phyloP scores from a whole-genome alignment of 495 filamentous ascomycete genomes.

The Daldinia loculata region DNA sequence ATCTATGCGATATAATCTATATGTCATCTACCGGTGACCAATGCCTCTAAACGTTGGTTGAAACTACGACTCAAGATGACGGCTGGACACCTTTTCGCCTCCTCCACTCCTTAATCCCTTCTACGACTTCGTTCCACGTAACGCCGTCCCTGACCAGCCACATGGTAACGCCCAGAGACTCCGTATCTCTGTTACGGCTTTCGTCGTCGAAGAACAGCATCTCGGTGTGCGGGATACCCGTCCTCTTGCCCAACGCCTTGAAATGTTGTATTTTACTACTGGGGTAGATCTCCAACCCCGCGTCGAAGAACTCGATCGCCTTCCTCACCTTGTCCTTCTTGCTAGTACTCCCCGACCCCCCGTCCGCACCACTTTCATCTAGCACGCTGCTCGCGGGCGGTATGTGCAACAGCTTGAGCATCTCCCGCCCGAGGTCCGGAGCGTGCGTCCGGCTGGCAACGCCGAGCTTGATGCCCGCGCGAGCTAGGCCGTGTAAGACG shows the following conservation, averaged over 20 bases:
- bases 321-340: constrained; percentile 55
- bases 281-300: constrained; percentile 87
- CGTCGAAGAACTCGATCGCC: constrained; percentile 81
- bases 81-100: constrained; percentile 64
- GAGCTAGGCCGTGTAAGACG: constrained; percentile 70
- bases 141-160: constrained; percentile 82
- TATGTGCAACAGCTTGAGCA: constrained; percentile 78
- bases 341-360: constrained; percentile 12
- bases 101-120: constrained; percentile 83
- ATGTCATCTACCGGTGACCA: background rate
- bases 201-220: constrained; percentile 99
- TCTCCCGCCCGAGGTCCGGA: constrained; percentile 80
- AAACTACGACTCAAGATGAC: background rate
- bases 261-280: constrained; percentile 89
- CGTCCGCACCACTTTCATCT: constrained; percentile 2
- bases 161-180: constrained; percentile 84
- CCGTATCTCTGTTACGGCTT: constrained; percentile 83
- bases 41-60: background rate
- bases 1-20: constrained; percentile 11
- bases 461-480: constrained; percentile 67
- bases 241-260: constrained; percentile 70
- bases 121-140: constrained; percentile 78
- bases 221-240: constrained; percentile 73
- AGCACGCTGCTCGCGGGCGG: constrained; percentile 53
- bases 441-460: constrained; percentile 85